A percentile compares a stretch with the other conserved stretches of the same genome.
Evolutionary conservation across 2,329 filamentous ascomycete genomes (phyloP).

Genomic region (Claviceps sp.): DNA sequence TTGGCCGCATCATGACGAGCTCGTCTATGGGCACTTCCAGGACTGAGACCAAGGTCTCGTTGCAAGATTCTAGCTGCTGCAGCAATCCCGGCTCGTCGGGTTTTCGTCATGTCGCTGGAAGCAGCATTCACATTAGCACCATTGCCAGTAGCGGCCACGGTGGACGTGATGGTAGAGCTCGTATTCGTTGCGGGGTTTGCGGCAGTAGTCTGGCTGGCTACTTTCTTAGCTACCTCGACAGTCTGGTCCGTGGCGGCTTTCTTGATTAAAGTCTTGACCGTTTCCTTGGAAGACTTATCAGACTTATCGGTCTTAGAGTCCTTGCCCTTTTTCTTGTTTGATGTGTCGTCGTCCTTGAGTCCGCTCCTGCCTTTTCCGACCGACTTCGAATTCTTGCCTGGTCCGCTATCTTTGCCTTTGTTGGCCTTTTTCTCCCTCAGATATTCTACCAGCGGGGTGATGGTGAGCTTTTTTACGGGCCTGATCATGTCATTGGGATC

Average conservation of each 20-base stretch:
- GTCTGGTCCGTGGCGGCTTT: constrained; percentile 38
- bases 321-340: constrained; percentile 54
- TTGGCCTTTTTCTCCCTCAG: constrained; percentile 85
- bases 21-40: constrained; percentile 47
- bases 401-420: constrained; percentile 40
- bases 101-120: constrained; percentile 26
- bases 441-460: constrained; percentile 80
- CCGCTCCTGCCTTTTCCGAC: constrained; percentile 32
- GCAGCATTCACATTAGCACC: constrained; percentile 21
- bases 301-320: constrained; percentile 43
- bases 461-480: constrained; percentile 51
- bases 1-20: constrained; percentile 46
- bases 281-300: constrained; percentile 39
- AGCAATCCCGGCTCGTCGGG: constrained; percentile 45
- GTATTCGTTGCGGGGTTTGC: constrained; percentile 18
- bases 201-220: constrained; percentile 23
- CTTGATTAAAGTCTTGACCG: constrained; percentile 50
- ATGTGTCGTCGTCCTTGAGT: constrained; percentile 32
- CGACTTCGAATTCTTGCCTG: constrained; percentile 35
- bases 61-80: constrained; percentile 52
- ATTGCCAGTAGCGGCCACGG: constrained; percentile 18
- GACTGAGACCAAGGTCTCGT: constrained; percentile 51
- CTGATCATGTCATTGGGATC: constrained; percentile 28
- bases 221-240: constrained; percentile 31
- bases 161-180: constrained; percentile 5